phyloP scores from a whole-genome alignment of 331 rosid species.

The Arachis monticola region DNA sequence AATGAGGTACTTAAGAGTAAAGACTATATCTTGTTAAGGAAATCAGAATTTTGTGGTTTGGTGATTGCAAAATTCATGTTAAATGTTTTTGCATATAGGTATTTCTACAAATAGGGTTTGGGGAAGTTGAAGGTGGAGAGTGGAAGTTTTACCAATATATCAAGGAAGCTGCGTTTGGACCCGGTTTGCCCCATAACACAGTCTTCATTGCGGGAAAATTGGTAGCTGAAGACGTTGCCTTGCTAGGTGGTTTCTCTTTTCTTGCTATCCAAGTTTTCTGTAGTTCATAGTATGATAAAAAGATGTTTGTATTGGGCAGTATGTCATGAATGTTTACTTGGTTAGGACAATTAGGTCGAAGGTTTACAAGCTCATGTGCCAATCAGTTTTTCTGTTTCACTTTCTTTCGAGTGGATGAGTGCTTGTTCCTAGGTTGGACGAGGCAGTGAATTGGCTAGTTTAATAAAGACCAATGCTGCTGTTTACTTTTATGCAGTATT shows the following conservation, averaged over 20 bases:
- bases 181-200: constrained; percentile 61
- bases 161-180: constrained; percentile 89
- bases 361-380: constrained; percentile 5
- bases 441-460: neutral
- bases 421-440: neutral
- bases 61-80: constrained; percentile 9
- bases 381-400: constrained; percentile 1
- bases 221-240: constrained; percentile 40
- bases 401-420: constrained; percentile 14
- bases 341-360: neutral
- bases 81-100: constrained; percentile 44
- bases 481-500: constrained; percentile 4
- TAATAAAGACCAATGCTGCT: constrained; percentile 3
- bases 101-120: constrained; percentile 53
- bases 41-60: neutral
- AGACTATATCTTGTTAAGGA: constrained; percentile 28
- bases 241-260: constrained; percentile 52
- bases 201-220: constrained; percentile 60
- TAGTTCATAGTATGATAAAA: neutral
- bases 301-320: constrained; percentile 13
- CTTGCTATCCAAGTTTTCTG: neutral
- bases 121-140: constrained; percentile 44
- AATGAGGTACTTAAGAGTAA: constrained; percentile 44
- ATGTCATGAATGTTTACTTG: neutral
- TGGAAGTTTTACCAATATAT: constrained; percentile 70